Evolutionary conservation across 805 yeast genomes (phyloP).

Genomic region (Saccharomycopsis fermentans): DNA sequence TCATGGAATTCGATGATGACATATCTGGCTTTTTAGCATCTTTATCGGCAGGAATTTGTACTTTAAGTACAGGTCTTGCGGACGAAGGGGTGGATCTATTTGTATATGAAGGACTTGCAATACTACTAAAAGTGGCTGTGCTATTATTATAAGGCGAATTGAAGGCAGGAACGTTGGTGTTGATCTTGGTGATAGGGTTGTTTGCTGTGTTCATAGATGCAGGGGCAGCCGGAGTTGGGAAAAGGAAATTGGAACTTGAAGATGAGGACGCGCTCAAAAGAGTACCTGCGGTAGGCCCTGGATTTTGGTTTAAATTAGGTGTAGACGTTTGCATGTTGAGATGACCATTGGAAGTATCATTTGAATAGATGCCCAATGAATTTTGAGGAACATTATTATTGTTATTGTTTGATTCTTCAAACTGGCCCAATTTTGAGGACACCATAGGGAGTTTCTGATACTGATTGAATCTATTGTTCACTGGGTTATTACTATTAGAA

Average conservation of each 20-base stretch:
- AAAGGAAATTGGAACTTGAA: slow-evolving; percentile 9
- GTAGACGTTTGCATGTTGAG: background rate
- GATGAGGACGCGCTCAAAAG: slow-evolving; percentile 1
- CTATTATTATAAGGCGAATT: background rate
- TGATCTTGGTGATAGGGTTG: background rate
- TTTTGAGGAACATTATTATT: background rate
- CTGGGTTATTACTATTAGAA: slow-evolving; percentile 5
- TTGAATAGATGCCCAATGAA: background rate
- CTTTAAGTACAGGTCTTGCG: slow-evolving; percentile 48
- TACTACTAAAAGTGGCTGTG: background rate
- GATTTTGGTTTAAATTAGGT: background rate
- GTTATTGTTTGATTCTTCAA: slow-evolving; percentile 3
- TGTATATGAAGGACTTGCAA: slow-evolving; percentile 16
- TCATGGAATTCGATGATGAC: background rate
- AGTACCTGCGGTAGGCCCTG: background rate
- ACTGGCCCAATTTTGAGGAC: slow-evolving; percentile 7
- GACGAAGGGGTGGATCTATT: slow-evolving; percentile 19
- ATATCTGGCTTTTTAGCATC: slow-evolving; percentile 3
- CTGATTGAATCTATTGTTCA: slow-evolving; percentile 7
- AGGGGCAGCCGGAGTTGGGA: slow-evolving; percentile 11
- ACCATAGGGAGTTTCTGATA: slow-evolving; percentile 10
- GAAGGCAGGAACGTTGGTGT: background rate
- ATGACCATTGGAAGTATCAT: background rate
- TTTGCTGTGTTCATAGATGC: background rate
- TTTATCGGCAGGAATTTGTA: slow-evolving; percentile 50